phyloP scores from a whole-genome alignment of 2,329 filamentous ascomycete genomes.

The Corynespora cassiicola region DNA sequence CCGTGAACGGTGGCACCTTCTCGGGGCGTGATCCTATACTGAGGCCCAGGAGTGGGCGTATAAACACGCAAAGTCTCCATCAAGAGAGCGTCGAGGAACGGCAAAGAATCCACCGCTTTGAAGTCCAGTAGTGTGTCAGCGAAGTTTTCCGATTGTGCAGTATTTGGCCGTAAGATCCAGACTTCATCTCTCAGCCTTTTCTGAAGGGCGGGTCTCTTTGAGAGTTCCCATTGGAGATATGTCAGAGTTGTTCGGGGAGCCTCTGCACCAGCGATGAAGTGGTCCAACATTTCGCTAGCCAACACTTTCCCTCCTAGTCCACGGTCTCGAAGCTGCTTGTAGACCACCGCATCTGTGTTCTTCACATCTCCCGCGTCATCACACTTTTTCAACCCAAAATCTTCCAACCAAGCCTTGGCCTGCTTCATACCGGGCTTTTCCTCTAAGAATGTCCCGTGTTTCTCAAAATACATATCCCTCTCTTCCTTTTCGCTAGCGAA shows the following conservation, averaged over 20 bases:
- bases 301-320: constrained; percentile 56
- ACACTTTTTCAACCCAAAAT: constrained; percentile 65
- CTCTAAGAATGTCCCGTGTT: constrained; percentile 8
- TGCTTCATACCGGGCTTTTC: constrained; percentile 54
- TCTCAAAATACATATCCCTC: constrained; percentile 64
- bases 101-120: constrained; percentile 51
- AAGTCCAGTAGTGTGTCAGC: constrained; percentile 22
- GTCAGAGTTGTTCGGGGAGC: constrained; percentile 71
- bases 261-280: constrained; percentile 76
- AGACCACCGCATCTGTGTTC: constrained; percentile 34
- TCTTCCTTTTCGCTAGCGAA: constrained; percentile 62
- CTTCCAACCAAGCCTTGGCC: constrained; percentile 70
- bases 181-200: constrained; percentile 45
- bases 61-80: constrained; percentile 65
- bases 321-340: constrained; percentile 16
- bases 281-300: constrained; percentile 74
- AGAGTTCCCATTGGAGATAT: constrained; percentile 64
- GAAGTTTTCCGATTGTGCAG: neutral
- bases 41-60: constrained; percentile 63
- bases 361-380: constrained; percentile 44
- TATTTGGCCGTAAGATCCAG: too few species aligned
- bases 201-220: constrained; percentile 33
- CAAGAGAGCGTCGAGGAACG: constrained; percentile 62
- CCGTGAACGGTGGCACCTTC: constrained; percentile 32
- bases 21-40: constrained; percentile 58